Percentiles rank a stretch among this genome's conserved stretches.
phyloP scores from a whole-genome alignment of 2,329 filamentous ascomycete genomes.

The Blastomyces gilchristii region DNA sequence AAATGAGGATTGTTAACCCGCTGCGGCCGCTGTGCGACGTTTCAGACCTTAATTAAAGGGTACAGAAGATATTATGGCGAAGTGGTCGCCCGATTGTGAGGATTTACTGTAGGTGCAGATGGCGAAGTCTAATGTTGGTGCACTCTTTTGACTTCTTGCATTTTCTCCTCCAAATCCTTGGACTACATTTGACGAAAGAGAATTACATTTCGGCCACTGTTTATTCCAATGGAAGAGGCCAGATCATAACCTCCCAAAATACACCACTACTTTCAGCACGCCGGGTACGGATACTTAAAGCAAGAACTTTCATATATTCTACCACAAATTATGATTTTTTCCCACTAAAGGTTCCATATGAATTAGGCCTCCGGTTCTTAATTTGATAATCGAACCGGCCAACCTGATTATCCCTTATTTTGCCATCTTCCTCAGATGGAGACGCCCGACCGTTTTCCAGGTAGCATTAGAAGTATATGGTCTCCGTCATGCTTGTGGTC shows the following conservation, averaged over 20 bases:
- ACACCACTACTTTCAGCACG: not conserved
- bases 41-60: not conserved
- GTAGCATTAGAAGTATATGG: too few species aligned
- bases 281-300: not conserved
- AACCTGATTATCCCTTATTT: not conserved
- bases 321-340: not conserved
- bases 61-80: not conserved
- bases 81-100: not conserved
- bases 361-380: not conserved
- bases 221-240: not conserved
- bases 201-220: not conserved
- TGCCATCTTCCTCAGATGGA: not conserved
- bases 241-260: not conserved
- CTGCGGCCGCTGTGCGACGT: not conserved
- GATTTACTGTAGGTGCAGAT: not conserved
- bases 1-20: not conserved
- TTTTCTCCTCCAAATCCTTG: not conserved
- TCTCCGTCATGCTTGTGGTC: not conserved
- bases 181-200: not conserved
- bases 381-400: not conserved
- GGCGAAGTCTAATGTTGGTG: not conserved
- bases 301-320: not conserved
- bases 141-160: not conserved
- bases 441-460: not conserved
- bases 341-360: not conserved